Evolutionary conservation across 768 basidiomycete genomes (phyloP), one percentile per base, ranked within the genome.

Genomic region (Lentinus tigrinus): DNA sequence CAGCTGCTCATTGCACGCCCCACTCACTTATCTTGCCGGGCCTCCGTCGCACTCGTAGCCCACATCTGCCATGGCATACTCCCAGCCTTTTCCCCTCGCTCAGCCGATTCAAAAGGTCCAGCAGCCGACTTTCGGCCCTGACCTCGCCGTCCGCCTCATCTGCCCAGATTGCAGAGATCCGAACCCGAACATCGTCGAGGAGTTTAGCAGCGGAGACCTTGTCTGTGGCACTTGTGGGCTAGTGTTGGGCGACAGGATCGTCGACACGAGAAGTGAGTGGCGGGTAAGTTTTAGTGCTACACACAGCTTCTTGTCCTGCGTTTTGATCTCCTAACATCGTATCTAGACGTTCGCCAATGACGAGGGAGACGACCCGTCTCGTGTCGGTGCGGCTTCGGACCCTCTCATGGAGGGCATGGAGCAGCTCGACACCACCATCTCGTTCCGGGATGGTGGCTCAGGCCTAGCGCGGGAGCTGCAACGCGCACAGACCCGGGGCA

Each of bases 261-360:
- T 98, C 28, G 97, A 99, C 75, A 98, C 97, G 37, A 81, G 96
- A 73, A 95, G 93, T 76, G 97, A 99, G 88, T 99, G 95, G 92
- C 79, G 88, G 79, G 91, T 92, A 79, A 80, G 91, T 85, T 42
- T 14, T 38, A 46, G 47, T 26, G 47, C n/a, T 54, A 27, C 54
- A 60, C 51, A 36, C 43, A 52, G 56, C 57, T 49, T 57, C 60
- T 62, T 60, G 52, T 60, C 62, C 58, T 57, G 56, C 51, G 49
- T 39, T 21, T 51, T 64, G 60, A 58, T 16, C 67, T 43, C 24
- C 31, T 64, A 51, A 65, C 69, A 54, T 67, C 43, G 14, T 62
- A 23, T 60, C n/a, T 77, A 98, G 91, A 98, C 97, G 60, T 99
- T 99, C 74, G 97, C 97, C 64, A 97, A 98, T 71, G 96, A 98